Evolutionary conservation across 1,284 basidiomycete genomes (phyloP), one percentile per base, ranked within the genome.

Genomic region (Sporisorium reilianum): DNA sequence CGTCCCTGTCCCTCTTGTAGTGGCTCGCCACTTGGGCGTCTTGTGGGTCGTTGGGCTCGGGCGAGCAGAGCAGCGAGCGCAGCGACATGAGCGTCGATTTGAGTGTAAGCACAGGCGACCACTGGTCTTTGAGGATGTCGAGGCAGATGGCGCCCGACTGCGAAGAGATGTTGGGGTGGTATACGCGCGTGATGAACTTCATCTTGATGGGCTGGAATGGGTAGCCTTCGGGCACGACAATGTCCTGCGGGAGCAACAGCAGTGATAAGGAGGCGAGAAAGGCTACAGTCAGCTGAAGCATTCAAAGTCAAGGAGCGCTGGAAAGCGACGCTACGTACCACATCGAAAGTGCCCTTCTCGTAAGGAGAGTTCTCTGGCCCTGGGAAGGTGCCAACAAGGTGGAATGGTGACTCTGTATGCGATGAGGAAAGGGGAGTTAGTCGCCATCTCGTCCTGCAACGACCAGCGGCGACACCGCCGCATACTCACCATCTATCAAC

Each of bases 121-220:
- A 78, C 36, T 75, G 75, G 34, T 77, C 72, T 85, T 93, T 92
- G 77, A 93, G 87, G 79, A 93, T 93, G 73, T 87, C 86, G 64
- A 95, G 90, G 85, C 93, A 94, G 86, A 95, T 95, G 59, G 93
- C 93, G 55, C 93, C 96, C 14, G 93, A 95, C 44, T 92, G 93
- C 26, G 94, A 97, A 25, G 94, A 97, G 57, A 99, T 89, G 85
- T 98, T 99, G 1, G 97, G 96, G 86, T 98, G 96, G 85, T 98
- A 99, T 46, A 98, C 93, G 86, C 95, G 94, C 0, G 69, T 77
- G 48, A 80, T 71, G 58, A 79, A 77, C 68, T 84, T 81, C 95
- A 99, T 98, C 88, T 98, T 97, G 70, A 97, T 92, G 0, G 96
- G 95, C 85, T 95, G 92, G 85, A 98, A 98, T 5, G 96, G 96